These are phyloP conservation scores for Pythium coloratum DNA, from an alignment of 352 stramenopile species.

Conservation along the genomic window DNA sequence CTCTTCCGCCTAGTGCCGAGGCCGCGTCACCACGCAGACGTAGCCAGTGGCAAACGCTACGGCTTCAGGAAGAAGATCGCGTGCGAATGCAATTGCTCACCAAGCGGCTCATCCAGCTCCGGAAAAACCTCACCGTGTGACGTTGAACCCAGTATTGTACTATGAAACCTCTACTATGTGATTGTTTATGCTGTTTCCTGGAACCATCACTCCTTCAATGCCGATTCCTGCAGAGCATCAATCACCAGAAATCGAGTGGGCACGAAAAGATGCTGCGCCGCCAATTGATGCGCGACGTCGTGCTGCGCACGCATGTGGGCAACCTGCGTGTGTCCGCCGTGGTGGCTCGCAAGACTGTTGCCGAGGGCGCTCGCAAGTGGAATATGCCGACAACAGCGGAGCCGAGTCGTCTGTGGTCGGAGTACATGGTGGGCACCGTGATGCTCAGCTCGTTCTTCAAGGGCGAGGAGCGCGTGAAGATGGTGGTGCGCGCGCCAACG, in stretches of 20 bases:
- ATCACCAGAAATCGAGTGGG: conserved; percentile 16
- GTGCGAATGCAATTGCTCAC: conserved; percentile 48
- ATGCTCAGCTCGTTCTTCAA: conserved; percentile 91
- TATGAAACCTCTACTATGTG: neutral
- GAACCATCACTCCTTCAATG: conserved; percentile 13
- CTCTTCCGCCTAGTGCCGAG: conserved; percentile 6
- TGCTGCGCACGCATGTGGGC: conserved; percentile 74
- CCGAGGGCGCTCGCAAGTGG: conserved; percentile 63
- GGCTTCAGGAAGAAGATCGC: conserved; percentile 70
- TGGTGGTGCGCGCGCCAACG: conserved; percentile 62
- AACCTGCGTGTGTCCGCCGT: conserved; percentile 81
- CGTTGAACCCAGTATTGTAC: conserved; percentile 6
- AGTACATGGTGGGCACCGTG: conserved; percentile 84
- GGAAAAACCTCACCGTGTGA: conserved; percentile 52
- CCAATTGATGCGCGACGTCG: conserved; percentile 51
- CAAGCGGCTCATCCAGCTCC: conserved; percentile 43
- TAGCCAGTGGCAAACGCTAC: conserved; percentile 50
- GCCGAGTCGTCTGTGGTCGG: conserved; percentile 69
- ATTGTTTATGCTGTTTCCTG: neutral
- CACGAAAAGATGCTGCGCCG: conserved; percentile 17
- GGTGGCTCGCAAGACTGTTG: conserved; percentile 57
- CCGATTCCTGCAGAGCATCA: neutral
- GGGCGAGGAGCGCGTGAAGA: conserved; percentile 81
- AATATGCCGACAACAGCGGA: conserved; percentile 38
- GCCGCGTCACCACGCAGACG: conserved; percentile 22